Percentiles rank a stretch among this genome's conserved stretches.
These are phyloP conservation scores for Amanita inopinata DNA, from an alignment of 768 basidiomycete species.

Conservation along the genomic window DNA sequence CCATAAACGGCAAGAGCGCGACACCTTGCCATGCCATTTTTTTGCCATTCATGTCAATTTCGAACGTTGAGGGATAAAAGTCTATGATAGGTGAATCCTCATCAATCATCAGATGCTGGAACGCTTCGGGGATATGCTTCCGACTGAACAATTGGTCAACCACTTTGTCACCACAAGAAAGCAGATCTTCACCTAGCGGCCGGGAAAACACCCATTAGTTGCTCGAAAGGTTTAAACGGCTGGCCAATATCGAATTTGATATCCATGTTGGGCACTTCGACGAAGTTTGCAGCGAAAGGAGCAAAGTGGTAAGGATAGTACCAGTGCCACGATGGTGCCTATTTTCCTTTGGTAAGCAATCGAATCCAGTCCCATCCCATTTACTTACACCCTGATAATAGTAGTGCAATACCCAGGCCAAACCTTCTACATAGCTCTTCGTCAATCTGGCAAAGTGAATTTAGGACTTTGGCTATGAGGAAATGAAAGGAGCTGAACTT, in stretches of 20 bases:
- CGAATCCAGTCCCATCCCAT: too few species aligned
- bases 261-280: slow-evolving; percentile 66
- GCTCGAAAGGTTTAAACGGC: slow-evolving; percentile 96
- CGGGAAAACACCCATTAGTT: slow-evolving; percentile 97
- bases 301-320: slow-evolving; percentile 98
- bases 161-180: slow-evolving; percentile 7
- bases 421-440: slow-evolving; percentile 81
- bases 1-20: slow-evolving; percentile 92
- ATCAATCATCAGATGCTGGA: slow-evolving; percentile 83
- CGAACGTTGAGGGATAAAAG: slow-evolving; percentile 87
- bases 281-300: slow-evolving; percentile 94
- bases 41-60: slow-evolving; percentile 99
- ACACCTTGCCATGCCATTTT: slow-evolving; percentile 99
- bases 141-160: slow-evolving; percentile 38
- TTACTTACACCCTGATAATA: slow-evolving; percentile 91
- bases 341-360: too few species aligned
- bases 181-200: slow-evolving; percentile 58
- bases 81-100: slow-evolving; percentile 89
- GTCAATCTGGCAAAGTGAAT: slow-evolving; percentile 45
- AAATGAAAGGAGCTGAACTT: slow-evolving; percentile 37
- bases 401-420: slow-evolving; percentile 93
- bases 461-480: neutral
- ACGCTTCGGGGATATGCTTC: slow-evolving; percentile 76
- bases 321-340: slow-evolving; percentile 98
- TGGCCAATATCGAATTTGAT: slow-evolving; percentile 71